Evolutionary conservation across 345 rosid species (phyloP).

Genomic region (Carallia brachiata): DNA sequence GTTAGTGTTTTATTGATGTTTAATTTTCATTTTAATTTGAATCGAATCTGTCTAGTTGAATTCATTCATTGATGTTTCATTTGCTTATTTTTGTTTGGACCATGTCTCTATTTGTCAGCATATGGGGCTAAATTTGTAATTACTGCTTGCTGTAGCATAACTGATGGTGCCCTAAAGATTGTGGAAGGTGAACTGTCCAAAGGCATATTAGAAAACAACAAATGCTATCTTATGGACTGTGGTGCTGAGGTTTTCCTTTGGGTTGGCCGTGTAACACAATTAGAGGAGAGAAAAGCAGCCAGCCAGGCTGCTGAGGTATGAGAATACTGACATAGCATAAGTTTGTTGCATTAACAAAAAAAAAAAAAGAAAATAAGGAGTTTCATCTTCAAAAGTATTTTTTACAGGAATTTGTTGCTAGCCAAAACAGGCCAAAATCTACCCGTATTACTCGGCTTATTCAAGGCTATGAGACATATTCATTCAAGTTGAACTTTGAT

Average conservation of each 20-base stretch:
- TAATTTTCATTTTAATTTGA: no score
- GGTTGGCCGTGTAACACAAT: conserved; percentile 97
- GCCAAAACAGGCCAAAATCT: conserved; percentile 85
- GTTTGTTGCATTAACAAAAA: conserved; percentile 4
- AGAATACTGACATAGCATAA: neutral
- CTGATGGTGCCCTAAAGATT: conserved; percentile 51
- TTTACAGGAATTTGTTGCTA: conserved; percentile 69
- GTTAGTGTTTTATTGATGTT: neutral
- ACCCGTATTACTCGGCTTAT: conserved; percentile 70
- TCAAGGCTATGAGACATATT: conserved; percentile 91
- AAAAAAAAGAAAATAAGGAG: conserved; percentile 7
- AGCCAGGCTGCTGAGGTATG: conserved; percentile 84
- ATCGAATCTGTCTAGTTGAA: neutral
- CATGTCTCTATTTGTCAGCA: conserved; percentile 1
- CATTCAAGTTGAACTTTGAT: conserved; percentile 89
- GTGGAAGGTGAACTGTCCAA: conserved; percentile 79
- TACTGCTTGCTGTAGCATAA: conserved; percentile 46
- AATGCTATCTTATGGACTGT: conserved; percentile 79
- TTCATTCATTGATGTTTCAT: conserved; percentile 3
- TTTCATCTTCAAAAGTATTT: conserved; percentile 24
- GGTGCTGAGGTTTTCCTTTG: conserved; percentile 89
- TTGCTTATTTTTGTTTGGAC: neutral
- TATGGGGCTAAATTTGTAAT: conserved; percentile 21
- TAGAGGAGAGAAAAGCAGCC: conserved; percentile 93
- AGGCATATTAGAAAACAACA: conserved; percentile 75